Evolutionary conservation across 2,329 filamentous ascomycete genomes (phyloP), one percentile per base, ranked within the genome.

Genomic region (Ambrosiella beaveri): DNA sequence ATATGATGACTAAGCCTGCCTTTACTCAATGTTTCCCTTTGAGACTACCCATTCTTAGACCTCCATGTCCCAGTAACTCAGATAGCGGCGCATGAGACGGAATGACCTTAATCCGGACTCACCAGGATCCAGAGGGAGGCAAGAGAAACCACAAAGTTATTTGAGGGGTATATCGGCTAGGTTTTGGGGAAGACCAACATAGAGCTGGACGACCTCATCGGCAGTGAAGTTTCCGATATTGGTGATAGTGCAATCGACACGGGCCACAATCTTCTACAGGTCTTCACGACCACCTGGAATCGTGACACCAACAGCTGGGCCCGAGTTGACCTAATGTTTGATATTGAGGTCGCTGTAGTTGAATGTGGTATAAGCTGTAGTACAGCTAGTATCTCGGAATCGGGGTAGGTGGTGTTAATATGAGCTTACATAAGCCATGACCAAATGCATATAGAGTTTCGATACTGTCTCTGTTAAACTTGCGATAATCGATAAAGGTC

Each of bases 401-500:
- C 47, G 11, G 35, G 39, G 17, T 56, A 45, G 7, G 17, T 52
- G 4, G 39, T 61, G 57, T 37, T 38, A 12, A 35, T n/a, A 27
- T 27, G 62, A 84, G 81, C 57, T 54, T 58, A 17, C 83, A 86
- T 1, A 93, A 73, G 1, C 87, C 88, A 65, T 88, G 82, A 11
- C 87, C 87, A 66, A 93, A 93, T 59, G 84, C 77, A 69, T 90
- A 91, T 27, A 84, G 75, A 0, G 83, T 78, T 0, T 75, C 73
- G 3, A 80, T 74, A 40, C 81, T 74, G 12, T 77, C 74, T 64
- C 78, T 82, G 65, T 93, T 86, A 67, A 88, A 91, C 72, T 82
- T 88, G 17, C 86, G 76, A 70, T 93, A 93, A 3, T 87, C 87
- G 44, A 91, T 75, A 67, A 88, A 91, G 52, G 93, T 73, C 61